These are phyloP conservation scores for Chrysoporthe austroafricana DNA, from an alignment of 2,329 filamentous ascomycete genomes.

Conservation along the genomic window DNA sequence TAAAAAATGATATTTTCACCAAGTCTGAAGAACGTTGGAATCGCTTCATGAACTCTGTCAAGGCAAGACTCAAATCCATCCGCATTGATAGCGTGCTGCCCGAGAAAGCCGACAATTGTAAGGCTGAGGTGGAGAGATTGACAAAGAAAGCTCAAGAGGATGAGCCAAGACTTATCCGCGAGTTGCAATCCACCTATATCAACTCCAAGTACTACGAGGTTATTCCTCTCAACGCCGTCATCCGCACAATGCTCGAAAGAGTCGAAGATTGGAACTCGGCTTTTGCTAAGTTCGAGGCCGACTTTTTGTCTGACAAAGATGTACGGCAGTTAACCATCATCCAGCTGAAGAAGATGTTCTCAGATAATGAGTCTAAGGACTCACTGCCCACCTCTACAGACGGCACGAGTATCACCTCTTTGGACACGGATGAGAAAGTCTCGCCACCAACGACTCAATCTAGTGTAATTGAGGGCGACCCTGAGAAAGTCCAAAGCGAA, in stretches of 20 bases:
- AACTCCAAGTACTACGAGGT: slow-evolving; percentile 96
- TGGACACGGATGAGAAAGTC: slow-evolving; percentile 51
- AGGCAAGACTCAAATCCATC: slow-evolving; percentile 81
- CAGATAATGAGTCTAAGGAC: slow-evolving; percentile 83
- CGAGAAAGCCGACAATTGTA: slow-evolving; percentile 83
- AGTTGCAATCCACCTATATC: slow-evolving; percentile 89
- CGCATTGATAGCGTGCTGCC: slow-evolving; percentile 88
- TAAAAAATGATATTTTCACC: slow-evolving; percentile 90
- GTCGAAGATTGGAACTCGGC: slow-evolving; percentile 91
- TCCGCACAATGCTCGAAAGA: slow-evolving; percentile 89
- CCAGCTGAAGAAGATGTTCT: slow-evolving; percentile 92
- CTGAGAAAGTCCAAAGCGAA: slow-evolving; percentile 25
- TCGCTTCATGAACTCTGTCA: slow-evolving; percentile 87
- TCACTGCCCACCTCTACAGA: slow-evolving; percentile 65
- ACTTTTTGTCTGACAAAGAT: slow-evolving; percentile 96
- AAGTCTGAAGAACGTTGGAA: slow-evolving; percentile 81
- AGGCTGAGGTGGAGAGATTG: slow-evolving; percentile 77
- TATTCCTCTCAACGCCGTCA: slow-evolving; percentile 86
- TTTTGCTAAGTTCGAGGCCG: slow-evolving; percentile 88
- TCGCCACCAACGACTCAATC: slow-evolving; percentile 45
- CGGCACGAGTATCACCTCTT: slow-evolving; percentile 31
- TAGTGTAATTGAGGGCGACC: slow-evolving; percentile 23
- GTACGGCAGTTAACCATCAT: slow-evolving; percentile 89
- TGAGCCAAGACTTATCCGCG: slow-evolving; percentile 71
- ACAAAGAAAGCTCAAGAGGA: slow-evolving; percentile 83